phyloP scores from a whole-genome alignment of 306 rosid species.

The Cucurbita moschata region DNA sequence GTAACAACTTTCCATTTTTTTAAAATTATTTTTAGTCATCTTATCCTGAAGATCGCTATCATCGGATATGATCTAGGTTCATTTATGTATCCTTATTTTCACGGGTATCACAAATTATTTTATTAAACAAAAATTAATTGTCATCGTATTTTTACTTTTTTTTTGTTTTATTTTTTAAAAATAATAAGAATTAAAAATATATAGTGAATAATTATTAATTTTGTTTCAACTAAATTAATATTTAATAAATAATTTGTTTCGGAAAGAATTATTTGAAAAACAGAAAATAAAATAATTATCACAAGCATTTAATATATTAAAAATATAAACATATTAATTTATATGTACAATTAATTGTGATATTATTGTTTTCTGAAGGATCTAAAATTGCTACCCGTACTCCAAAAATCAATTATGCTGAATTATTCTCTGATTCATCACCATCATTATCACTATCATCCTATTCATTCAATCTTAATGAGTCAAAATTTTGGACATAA shows the following conservation, averaged over 20 bases:
- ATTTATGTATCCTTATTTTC: too few species aligned
- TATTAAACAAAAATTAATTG: too few species aligned
- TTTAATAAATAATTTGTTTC: not conserved
- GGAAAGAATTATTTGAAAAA: not conserved
- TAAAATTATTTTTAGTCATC: too few species aligned
- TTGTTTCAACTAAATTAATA: not conserved
- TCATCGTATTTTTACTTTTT: too few species aligned
- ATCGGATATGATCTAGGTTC: too few species aligned
- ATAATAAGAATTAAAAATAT: too few species aligned
- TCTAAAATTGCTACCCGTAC: not conserved
- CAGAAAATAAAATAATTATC: not conserved
- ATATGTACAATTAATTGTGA: not conserved
- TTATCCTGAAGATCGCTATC: too few species aligned
- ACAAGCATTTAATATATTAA: not conserved
- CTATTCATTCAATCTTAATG: not conserved
- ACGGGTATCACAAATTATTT: too few species aligned
- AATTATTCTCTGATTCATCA: conserved; percentile 4
- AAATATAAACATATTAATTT: not conserved
- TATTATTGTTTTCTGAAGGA: not conserved
- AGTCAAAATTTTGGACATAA: conserved; percentile 1
- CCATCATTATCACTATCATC: not conserved
- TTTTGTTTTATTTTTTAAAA: too few species aligned
- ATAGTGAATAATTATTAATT: too few species aligned
- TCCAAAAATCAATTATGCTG: conserved; percentile 1
- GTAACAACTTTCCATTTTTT: too few species aligned